These are phyloP conservation scores for Sporopachydermia quercuum DNA, from an alignment of 805 yeast species.

Conservation along the genomic window DNA sequence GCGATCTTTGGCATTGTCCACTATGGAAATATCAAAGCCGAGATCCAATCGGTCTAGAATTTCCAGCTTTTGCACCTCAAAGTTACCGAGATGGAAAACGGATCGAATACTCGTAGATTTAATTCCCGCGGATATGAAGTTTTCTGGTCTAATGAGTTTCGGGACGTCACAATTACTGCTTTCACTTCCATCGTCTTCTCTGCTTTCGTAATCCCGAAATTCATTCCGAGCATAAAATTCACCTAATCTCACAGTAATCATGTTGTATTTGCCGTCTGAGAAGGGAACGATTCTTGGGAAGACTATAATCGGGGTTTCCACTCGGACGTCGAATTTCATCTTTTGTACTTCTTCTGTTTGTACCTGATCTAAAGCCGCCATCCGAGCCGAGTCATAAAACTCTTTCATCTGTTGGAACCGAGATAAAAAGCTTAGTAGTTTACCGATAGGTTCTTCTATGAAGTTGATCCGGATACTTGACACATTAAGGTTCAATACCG, in stretches of 20 bases:
- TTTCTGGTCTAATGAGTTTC: too few relatives aligned
- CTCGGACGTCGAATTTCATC: constrained; percentile 55
- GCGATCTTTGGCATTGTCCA: constrained; percentile 22
- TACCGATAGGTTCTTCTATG: constrained; percentile 64
- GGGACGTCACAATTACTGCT: too few relatives aligned
- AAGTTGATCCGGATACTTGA: constrained; percentile 57
- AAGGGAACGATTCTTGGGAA: constrained; percentile 43
- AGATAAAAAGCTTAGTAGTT: constrained; percentile 49
- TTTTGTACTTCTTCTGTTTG: constrained; percentile 34
- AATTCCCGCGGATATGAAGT: constrained; percentile 52
- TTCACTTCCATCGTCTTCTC: constrained; percentile 9
- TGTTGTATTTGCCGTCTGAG: constrained; percentile 32
- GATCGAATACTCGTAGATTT: constrained; percentile 61
- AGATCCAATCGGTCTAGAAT: constrained; percentile 56
- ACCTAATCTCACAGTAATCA: constrained; percentile 62
- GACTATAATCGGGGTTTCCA: constrained; percentile 71
- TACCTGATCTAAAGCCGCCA: constrained; percentile 64
- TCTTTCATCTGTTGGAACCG: constrained; percentile 76
- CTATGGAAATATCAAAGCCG: constrained; percentile 40
- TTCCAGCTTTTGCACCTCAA: constrained; percentile 36
- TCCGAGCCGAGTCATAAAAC: constrained; percentile 79
- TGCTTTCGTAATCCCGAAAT: constrained; percentile 24
- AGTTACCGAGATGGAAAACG: constrained; percentile 32
- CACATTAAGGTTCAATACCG: not conserved
- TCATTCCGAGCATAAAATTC: constrained; percentile 59